Evolutionary conservation across 75 land plant species (phyloP).

Genomic region (Cupressus sempervirens): DNA sequence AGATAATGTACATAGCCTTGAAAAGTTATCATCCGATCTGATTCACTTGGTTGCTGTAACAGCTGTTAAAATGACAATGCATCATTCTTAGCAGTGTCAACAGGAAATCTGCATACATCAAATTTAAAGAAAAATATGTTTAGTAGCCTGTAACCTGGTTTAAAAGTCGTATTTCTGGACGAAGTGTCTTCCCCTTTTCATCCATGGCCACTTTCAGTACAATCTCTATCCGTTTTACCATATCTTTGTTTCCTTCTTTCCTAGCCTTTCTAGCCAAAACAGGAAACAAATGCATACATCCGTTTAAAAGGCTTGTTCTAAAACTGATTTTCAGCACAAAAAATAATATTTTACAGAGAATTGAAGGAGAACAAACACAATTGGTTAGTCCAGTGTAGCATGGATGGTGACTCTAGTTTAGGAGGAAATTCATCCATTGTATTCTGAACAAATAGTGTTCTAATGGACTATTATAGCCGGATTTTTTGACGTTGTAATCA

Average conservation of each 20-base stretch:
- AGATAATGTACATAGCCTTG: conserved; percentile 17
- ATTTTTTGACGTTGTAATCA: not conserved
- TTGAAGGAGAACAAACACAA: not conserved
- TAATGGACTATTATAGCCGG: too few species aligned
- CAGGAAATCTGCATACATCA: not conserved
- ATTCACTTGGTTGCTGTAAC: conserved; percentile 9
- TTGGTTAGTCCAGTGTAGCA: not conserved
- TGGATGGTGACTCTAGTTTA: not conserved
- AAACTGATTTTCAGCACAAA: not conserved
- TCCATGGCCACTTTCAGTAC: conserved; percentile 34
- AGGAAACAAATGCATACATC: not conserved
- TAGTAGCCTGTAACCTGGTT: conserved; percentile 21
- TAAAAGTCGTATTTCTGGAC: conserved; percentile 38
- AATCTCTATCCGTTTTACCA: conserved; percentile 26
- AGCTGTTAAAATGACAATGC: conserved; percentile 25
- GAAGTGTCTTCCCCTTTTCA: conserved; percentile 39
- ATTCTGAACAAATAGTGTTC: too few species aligned
- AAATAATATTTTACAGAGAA: not conserved
- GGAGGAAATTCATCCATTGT: too few species aligned
- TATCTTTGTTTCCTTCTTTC: conserved; percentile 44
- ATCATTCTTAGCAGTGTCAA: not conserved
- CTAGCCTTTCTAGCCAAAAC: conserved; percentile 34
- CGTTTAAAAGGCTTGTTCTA: not conserved
- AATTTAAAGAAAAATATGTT: not conserved
- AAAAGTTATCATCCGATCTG: conserved; percentile 22